A percentile compares a stretch with the other conserved stretches of the same genome.
phyloP scores from a whole-genome alignment of 176 grass and related monocot genomes.

The Phoenix dactylifera region DNA sequence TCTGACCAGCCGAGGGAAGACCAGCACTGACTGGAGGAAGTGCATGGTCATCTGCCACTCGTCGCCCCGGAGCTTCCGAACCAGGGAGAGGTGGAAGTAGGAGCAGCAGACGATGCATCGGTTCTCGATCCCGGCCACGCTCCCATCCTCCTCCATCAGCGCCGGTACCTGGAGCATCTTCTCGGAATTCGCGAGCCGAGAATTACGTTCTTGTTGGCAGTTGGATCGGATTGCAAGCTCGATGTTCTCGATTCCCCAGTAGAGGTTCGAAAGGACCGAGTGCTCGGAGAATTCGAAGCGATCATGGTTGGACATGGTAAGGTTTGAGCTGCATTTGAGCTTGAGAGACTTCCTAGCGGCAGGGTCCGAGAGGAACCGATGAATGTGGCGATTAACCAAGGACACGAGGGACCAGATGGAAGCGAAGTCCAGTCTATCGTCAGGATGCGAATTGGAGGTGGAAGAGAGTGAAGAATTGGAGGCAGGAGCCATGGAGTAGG shows the following conservation, averaged over 20 bases:
- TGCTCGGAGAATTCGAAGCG: slow-evolving; percentile 22
- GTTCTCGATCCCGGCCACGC: slow-evolving; percentile 53
- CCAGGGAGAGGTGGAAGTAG: slow-evolving; percentile 82
- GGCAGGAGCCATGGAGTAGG: slow-evolving; percentile 2
- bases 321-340: slow-evolving; percentile 19
- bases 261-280: slow-evolving; percentile 50
- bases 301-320: slow-evolving; percentile 4
- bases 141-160: slow-evolving; percentile 66
- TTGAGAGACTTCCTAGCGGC: slow-evolving; percentile 16
- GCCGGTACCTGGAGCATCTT: slow-evolving; percentile 74
- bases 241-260: slow-evolving; percentile 40
- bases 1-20: slow-evolving; percentile 31
- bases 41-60: slow-evolving; percentile 90
- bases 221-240: slow-evolving; percentile 5
- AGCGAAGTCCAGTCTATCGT: slow-evolving; percentile 7
- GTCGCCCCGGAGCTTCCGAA: slow-evolving; percentile 53
- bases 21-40: slow-evolving; percentile 62
- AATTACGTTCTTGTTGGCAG: background rate
- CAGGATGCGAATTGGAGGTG: background rate
- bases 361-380: slow-evolving; percentile 41
- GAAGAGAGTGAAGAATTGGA: background rate
- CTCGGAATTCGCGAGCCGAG: slow-evolving; percentile 37
- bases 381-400: slow-evolving; percentile 46
- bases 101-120: slow-evolving; percentile 53
- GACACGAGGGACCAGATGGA: slow-evolving; percentile 45